These are phyloP conservation scores for Debaryomyces coudertii DNA, from an alignment of 1,139 yeast species.

Conservation along the genomic window DNA sequence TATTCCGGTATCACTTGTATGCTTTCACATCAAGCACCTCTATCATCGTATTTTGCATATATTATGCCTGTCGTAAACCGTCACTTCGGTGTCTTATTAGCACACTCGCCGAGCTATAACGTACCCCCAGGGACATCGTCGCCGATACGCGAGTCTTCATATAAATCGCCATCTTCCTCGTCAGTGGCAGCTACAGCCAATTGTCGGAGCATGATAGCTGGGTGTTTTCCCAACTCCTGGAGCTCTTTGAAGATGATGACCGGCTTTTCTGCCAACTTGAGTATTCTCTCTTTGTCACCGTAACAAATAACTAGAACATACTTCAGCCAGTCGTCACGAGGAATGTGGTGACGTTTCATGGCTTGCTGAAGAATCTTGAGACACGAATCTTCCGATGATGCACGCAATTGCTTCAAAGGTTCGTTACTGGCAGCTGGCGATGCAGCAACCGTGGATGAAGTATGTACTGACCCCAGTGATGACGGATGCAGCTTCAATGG, in stretches of 20 bases:
- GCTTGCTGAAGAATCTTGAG: slow-evolving; percentile 88
- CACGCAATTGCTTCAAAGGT: slow-evolving; percentile 83
- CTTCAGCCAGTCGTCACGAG: slow-evolving; percentile 82
- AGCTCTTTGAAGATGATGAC: slow-evolving; percentile 85
- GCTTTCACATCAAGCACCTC: background rate
- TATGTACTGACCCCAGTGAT: slow-evolving; percentile 20
- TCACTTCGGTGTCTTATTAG: background rate
- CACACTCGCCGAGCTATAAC: slow-evolving; percentile 24
- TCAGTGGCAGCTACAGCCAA: slow-evolving; percentile 49
- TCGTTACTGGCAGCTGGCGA: slow-evolving; percentile 38
- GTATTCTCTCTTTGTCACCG: slow-evolving; percentile 85
- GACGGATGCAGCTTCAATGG: slow-evolving; percentile 18
- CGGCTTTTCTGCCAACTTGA: slow-evolving; percentile 86
- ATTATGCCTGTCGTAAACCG: background rate
- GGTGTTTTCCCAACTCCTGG: slow-evolving; percentile 84
- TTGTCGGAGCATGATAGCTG: slow-evolving; percentile 91
- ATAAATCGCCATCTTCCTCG: slow-evolving; percentile 39
- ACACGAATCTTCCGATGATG: slow-evolving; percentile 91
- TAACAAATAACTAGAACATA: slow-evolving; percentile 89
- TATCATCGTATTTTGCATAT: background rate
- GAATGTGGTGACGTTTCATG: slow-evolving; percentile 80
- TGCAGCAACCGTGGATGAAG: slow-evolving; percentile 13
- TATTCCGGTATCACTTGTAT: background rate
- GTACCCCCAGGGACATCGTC: slow-evolving; percentile 62
- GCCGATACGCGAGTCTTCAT: slow-evolving; percentile 48